phyloP scores from a whole-genome alignment of 2,329 filamentous ascomycete genomes.

The Lomentospora prolificans region DNA sequence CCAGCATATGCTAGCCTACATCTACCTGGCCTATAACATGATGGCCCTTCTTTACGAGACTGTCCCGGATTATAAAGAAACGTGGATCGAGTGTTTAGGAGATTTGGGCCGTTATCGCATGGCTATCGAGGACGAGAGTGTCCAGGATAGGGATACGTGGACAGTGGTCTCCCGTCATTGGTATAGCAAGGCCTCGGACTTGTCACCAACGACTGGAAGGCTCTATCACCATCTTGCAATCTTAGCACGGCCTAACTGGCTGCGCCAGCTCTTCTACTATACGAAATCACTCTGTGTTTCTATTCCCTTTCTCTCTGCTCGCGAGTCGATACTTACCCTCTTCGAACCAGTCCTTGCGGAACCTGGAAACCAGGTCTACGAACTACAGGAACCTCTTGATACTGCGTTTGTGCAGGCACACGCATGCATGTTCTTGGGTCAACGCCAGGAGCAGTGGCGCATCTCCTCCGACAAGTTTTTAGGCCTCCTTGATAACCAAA shows the following conservation, averaged over 20 bases:
- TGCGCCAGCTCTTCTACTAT: constrained; percentile 67
- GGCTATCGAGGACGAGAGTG: constrained; percentile 80
- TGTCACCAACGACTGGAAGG: constrained; percentile 62
- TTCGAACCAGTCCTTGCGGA: constrained; percentile 48
- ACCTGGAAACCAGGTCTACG: constrained; percentile 26
- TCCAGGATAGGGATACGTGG: constrained; percentile 70
- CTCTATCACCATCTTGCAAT: constrained; percentile 87
- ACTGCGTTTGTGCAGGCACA: constrained; percentile 53
- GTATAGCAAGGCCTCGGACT: constrained; percentile 76
- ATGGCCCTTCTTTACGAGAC: constrained; percentile 82
- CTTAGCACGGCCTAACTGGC: constrained; percentile 55
- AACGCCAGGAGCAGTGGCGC: constrained; percentile 35
- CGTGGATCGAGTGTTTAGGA: constrained; percentile 88
- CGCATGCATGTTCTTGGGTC: constrained; percentile 51
- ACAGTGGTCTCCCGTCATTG: constrained; percentile 69
- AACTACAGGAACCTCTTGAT: constrained; percentile 30
- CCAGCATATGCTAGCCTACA: constrained; percentile 86
- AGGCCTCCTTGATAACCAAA: constrained; percentile 43
- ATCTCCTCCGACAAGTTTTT: constrained; percentile 39
- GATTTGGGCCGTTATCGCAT: constrained; percentile 77
- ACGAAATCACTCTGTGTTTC: constrained; percentile 59
- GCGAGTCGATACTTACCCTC: constrained; percentile 60
- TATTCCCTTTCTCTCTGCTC: constrained; percentile 56
- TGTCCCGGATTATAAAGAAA: constrained; percentile 71
- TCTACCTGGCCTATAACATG: constrained; percentile 83